Base-by-base conservation (phyloP, 2,329 filamentous ascomycete genomes). In the Exophiala oligosperma region DNA sequence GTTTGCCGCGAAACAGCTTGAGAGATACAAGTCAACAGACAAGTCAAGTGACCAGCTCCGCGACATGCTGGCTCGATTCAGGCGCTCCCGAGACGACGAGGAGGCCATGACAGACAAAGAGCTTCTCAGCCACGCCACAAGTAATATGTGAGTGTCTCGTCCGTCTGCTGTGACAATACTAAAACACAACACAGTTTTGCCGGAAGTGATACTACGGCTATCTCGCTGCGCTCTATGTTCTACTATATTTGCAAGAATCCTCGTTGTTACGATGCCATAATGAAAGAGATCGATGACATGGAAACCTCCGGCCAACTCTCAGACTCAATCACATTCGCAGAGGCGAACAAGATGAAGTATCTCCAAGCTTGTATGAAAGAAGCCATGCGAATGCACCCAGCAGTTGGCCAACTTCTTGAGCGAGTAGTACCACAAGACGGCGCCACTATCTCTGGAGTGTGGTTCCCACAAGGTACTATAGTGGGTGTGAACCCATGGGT, bases 401-500 rank as follows among this genome's bases (percentile, higher is more conserved):
- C 72, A 2, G 71, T 81, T 2, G 75, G 72, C 4, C 73, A 82
- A 62, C 66, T 76, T 0, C 76, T 82, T n/a, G 79, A 83, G 66
- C 77, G 82, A 1, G 67, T 78, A 0, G 81, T 78, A 0, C 80
- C 80, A 89, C 29, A 9, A 24, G 26, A 28, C n/a, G 28, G 24
- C 28, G 32, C 24, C 23, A 17, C 7, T 24, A 3, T 5, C 8
- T n/a, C n/a, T n/a, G 9, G 21, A 3, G 9, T 29, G 8, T n/a
- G 7, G 6, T 29, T 17, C 1, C 3, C 6, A 7, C 24, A 2
- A 24, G n/a, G 23, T 4, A 23, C 87, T 0, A 86, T 88, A 57
- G 86, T 91, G 0, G 89, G 88, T 2, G 88, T 84, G 68, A 90
- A 84, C 51, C 83, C 88, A 0, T 91, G 88, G 88, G 83, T 91